Conservation (phyloP, 768 basidiomycete genomes). For the Guyanaporus albipodus region DNA sequence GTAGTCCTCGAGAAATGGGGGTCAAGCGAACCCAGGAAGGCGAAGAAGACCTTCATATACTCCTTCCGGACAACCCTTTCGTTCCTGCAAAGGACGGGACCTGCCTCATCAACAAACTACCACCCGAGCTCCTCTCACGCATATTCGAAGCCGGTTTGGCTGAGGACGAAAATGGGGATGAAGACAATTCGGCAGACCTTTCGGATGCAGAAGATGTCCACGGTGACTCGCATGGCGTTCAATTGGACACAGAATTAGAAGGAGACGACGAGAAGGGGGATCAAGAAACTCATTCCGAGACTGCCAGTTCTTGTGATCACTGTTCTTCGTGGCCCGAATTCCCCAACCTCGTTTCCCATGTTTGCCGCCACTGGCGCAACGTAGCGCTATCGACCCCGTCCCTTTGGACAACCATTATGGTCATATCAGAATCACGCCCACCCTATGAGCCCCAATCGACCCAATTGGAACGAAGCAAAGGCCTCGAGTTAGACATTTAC, state of each 20-base stretch:
- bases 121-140: slow-evolving; percentile 52
- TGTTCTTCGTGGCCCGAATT: slow-evolving; percentile 31
- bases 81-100: slow-evolving; percentile 37
- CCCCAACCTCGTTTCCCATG: slow-evolving; percentile 36
- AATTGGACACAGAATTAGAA: slow-evolving; percentile 9
- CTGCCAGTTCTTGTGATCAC: neutral
- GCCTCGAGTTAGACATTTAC: slow-evolving; percentile 48
- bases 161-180: slow-evolving; percentile 28
- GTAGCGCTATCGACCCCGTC: slow-evolving; percentile 40
- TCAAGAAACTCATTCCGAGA: neutral
- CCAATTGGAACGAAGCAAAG: slow-evolving; percentile 53
- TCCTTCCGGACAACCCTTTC: slow-evolving; percentile 41
- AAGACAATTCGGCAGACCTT: neutral
- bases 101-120: slow-evolving; percentile 52
- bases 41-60: neutral
- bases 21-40: too few species aligned
- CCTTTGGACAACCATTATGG: slow-evolving; percentile 49
- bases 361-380: slow-evolving; percentile 54
- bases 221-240: too few species aligned
- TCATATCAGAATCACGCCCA: slow-evolving; percentile 27
- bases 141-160: slow-evolving; percentile 50
- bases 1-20: neutral
- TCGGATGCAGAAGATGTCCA: too few species aligned
- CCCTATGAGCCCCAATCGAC: slow-evolving; percentile 42
- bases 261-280: slow-evolving; percentile 15